Percentiles rank a stretch among this genome's conserved stretches.
Evolutionary conservation across 2,329 filamentous ascomycete genomes (phyloP).

Genomic region (Hypoxylon sp.): DNA sequence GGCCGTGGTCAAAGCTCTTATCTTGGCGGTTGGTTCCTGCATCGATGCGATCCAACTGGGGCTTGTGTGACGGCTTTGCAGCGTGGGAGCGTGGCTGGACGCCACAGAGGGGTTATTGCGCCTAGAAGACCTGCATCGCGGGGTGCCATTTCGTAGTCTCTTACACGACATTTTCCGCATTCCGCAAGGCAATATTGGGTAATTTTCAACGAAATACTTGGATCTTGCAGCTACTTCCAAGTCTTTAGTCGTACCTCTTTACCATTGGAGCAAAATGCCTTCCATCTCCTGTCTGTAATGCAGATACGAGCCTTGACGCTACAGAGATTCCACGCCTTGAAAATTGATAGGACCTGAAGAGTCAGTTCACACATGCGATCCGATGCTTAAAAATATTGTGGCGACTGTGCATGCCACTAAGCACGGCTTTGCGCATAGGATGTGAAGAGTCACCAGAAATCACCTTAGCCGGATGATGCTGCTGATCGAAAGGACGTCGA

Average conservation of each 20-base stretch:
- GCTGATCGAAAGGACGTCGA: slow-evolving; percentile 29
- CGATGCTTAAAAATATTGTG: slow-evolving; percentile 13
- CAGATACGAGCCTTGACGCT: slow-evolving; percentile 33
- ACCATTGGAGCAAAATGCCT: slow-evolving; percentile 8
- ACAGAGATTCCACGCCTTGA: slow-evolving; percentile 1
- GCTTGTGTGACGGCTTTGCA: slow-evolving; percentile 32
- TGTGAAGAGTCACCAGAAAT: not conserved
- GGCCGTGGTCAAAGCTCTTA: slow-evolving; percentile 30
- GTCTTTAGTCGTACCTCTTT: slow-evolving; percentile 17
- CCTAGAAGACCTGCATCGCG: slow-evolving; percentile 23
- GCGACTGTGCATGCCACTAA: slow-evolving; percentile 1
- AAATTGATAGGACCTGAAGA: slow-evolving; percentile 8
- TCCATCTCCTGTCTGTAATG: slow-evolving; percentile 19
- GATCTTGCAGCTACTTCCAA: slow-evolving; percentile 14
- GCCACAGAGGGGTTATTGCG: slow-evolving; percentile 6
- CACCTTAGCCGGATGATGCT: slow-evolving; percentile 11
- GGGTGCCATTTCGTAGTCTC: slow-evolving; percentile 28
- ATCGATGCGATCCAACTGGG: slow-evolving; percentile 25
- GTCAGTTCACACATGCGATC: slow-evolving; percentile 9
- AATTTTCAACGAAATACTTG: slow-evolving; percentile 21
- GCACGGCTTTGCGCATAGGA: slow-evolving; percentile 6
- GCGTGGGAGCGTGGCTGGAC: slow-evolving; percentile 27
- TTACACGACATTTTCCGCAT: slow-evolving; percentile 28
- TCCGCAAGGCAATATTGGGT: slow-evolving; percentile 18
- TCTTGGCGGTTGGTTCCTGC: slow-evolving; percentile 33